Conservation (phyloP, 352 stramenopile genomes). For the Globisporangium camurandrum region DNA sequence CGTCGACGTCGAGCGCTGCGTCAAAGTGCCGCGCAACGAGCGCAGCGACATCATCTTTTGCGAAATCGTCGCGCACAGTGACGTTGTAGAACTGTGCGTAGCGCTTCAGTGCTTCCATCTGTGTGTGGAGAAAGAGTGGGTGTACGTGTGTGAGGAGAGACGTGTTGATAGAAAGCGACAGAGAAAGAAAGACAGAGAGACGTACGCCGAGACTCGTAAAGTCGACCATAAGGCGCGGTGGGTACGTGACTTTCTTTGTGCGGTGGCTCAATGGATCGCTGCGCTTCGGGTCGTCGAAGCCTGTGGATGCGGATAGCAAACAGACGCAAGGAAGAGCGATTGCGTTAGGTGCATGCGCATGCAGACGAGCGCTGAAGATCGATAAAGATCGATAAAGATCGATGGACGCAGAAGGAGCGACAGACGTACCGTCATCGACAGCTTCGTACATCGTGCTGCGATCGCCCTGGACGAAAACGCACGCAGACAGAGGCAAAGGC, state of each 20-base stretch:
- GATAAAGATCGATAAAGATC: background rate
- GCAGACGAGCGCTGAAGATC: background rate
- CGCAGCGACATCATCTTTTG: slow-evolving; percentile 67
- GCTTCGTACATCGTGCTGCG: slow-evolving; percentile 35
- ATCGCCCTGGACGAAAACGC: slow-evolving; percentile 33
- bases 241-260: slow-evolving; percentile 54
- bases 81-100: slow-evolving; percentile 81
- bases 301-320: slow-evolving; percentile 10
- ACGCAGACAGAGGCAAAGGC: too few species aligned
- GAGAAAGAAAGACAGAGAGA: slow-evolving; percentile 4
- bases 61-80: slow-evolving; percentile 42
- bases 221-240: slow-evolving; percentile 75
- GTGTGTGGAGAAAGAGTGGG: background rate
- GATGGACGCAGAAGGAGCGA: background rate
- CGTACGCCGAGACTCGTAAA: slow-evolving; percentile 72
- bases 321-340: background rate
- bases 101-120: slow-evolving; percentile 68
- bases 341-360: background rate
- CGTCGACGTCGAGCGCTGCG: slow-evolving; percentile 67
- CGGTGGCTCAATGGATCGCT: slow-evolving; percentile 28
- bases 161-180: background rate
- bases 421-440: slow-evolving; percentile 28
- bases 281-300: slow-evolving; percentile 21
- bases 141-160: background rate
- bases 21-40: slow-evolving; percentile 80